Conservation (phyloP, 805 yeast genomes). For the Ogataea minuta region DNA sequence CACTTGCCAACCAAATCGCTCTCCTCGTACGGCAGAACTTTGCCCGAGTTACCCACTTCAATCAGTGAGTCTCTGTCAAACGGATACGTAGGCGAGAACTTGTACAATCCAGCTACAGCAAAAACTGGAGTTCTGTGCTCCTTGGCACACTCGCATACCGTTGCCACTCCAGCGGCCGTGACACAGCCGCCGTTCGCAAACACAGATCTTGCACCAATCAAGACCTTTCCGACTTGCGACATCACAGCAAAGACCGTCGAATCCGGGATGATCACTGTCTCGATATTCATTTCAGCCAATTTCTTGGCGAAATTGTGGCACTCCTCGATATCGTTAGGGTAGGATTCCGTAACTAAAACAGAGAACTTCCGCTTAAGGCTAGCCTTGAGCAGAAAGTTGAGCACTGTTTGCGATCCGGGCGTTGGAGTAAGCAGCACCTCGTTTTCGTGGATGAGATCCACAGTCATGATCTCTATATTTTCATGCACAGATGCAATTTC, state of each 20-base stretch:
- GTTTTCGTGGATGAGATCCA: slow-evolving; percentile 91
- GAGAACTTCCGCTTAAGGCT: slow-evolving; percentile 87
- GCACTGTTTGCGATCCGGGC: slow-evolving; percentile 85
- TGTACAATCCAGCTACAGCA: slow-evolving; percentile 91
- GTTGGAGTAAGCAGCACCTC: slow-evolving; percentile 88
- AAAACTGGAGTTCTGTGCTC: slow-evolving; percentile 95
- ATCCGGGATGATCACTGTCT: slow-evolving; percentile 89
- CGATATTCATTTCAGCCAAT: slow-evolving; percentile 81
- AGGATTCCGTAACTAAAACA: slow-evolving; percentile 87
- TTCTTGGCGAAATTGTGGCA: slow-evolving; percentile 80
- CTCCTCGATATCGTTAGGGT: slow-evolving; percentile 78
- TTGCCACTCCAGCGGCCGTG: slow-evolving; percentile 84
- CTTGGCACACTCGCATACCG: slow-evolving; percentile 94
- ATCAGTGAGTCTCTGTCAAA: slow-evolving; percentile 78
- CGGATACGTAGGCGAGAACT: slow-evolving; percentile 90
- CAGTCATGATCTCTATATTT: slow-evolving; percentile 85
- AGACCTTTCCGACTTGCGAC: slow-evolving; percentile 96
- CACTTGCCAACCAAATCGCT: slow-evolving; percentile 66
- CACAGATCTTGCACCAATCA: slow-evolving; percentile 88
- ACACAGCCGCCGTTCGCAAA: slow-evolving; percentile 96
- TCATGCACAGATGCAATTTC: slow-evolving; percentile 88
- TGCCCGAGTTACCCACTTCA: slow-evolving; percentile 93
- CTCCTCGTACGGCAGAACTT: slow-evolving; percentile 75
- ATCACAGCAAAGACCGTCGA: slow-evolving; percentile 90
- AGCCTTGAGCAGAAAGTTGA: slow-evolving; percentile 83